Base-by-base conservation (phyloP, 2,329 filamentous ascomycete genomes). In the Aspergillus ustus region DNA sequence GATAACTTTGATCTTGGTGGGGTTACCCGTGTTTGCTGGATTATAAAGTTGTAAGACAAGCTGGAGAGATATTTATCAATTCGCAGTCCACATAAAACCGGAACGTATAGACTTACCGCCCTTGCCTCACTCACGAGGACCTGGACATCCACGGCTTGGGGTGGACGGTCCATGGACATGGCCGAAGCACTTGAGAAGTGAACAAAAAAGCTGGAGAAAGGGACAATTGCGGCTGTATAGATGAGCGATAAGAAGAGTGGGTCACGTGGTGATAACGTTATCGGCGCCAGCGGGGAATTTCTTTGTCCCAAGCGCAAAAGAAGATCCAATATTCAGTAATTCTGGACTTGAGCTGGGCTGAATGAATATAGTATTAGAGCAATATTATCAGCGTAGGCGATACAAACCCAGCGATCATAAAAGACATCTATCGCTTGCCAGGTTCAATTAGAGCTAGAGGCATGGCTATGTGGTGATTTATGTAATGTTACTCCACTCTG, bases 1-100 rank as follows among this genome's bases (percentile, higher is more conserved):
- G 52, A 88, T 87, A 53, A 81, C 76, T 29, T 77, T 75, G 62
- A 84, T 77, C 57, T 77, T 75, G 65, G 73, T 52, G 69, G 80
- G 64, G 73, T 75, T 70, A 72, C 71, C 66, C 80, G 81, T 71
- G 80, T 81, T 73, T 73, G 77, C 78, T 34, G 79, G 78, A 60
- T 73, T 68, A 67, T 79, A 79, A 34, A 81, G 69, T 59, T 75
- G 71, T 54, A 72, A 71, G 28, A 80, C 75, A 60, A 81, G 73
- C 78, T 80, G 58, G 20, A 40, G 19, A 48, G 45, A 45, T 20
- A 17, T 13, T 51, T 51, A 37, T 68, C 31, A 67, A 63, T 62
- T 11, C 9, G 4, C 34, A n/a, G 2, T 25, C 45, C 13, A 17
- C 57, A 54, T 31, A 29, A 7, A 6, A 17, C 1, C 28, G 17